Evolutionary conservation across 768 basidiomycete species (phyloP).

Genomic region (Boletus speciosus): DNA sequence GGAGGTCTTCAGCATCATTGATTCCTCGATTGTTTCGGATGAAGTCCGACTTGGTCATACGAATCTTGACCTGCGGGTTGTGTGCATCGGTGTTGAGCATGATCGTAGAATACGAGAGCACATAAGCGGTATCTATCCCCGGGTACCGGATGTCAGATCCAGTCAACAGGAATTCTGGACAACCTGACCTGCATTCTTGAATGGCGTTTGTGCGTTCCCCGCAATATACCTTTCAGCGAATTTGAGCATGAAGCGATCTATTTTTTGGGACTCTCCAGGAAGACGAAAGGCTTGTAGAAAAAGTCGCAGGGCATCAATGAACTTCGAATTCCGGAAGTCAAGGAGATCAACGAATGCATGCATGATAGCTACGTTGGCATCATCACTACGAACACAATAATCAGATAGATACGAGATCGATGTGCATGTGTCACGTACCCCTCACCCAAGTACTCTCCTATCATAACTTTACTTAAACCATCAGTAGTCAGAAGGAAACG

Average conservation of each 20-base stretch:
- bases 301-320: slow-evolving; percentile 84
- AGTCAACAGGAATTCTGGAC: neutral
- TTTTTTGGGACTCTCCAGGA: slow-evolving; percentile 97
- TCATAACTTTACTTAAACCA: slow-evolving; percentile 91
- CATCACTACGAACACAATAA: slow-evolving; percentile 54
- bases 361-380: slow-evolving; percentile 89
- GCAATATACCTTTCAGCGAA: slow-evolving; percentile 97
- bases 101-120: slow-evolving; percentile 93
- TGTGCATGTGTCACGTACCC: slow-evolving; percentile 52
- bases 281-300: slow-evolving; percentile 96
- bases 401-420: slow-evolving; percentile 1
- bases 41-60: slow-evolving; percentile 93
- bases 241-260: slow-evolving; percentile 98
- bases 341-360: slow-evolving; percentile 94
- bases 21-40: slow-evolving; percentile 95
- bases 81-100: slow-evolving; percentile 97
- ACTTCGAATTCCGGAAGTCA: slow-evolving; percentile 76
- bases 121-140: slow-evolving; percentile 79
- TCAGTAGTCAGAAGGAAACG: slow-evolving; percentile 83
- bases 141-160: slow-evolving; percentile 6
- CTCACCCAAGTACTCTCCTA: slow-evolving; percentile 98
- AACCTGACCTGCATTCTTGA: slow-evolving; percentile 87
- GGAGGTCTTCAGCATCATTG: slow-evolving; percentile 85
- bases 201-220: slow-evolving; percentile 77
- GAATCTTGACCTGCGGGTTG: slow-evolving; percentile 89